Evolutionary conservation across 768 basidiomycete genomes (phyloP), one percentile per base, ranked within the genome.

Genomic region (Leucogyrophana mollusca): DNA sequence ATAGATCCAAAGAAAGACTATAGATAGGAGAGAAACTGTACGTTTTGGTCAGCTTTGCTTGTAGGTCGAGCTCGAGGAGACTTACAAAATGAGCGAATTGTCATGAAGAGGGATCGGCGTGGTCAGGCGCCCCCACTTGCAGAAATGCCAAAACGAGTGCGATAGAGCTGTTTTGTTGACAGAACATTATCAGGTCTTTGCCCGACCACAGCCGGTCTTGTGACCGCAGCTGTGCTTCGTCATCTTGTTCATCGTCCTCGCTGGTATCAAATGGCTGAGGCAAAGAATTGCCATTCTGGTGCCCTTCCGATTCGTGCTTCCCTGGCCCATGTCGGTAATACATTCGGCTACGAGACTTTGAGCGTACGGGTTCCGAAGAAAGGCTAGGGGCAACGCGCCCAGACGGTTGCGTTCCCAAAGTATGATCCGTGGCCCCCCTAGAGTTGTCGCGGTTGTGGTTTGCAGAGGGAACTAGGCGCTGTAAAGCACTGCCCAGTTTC

Each of bases 101-200:
- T 47, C 52, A 67, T 34, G 47, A 50, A 46, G 57, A 58, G 37
- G 57, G 52, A 14, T 57, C 56, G 30, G 61, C 62, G 43, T 66
- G 65, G 49, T 73, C 77, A 36, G 74, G 67, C 32, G 70, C 59
- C 10, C 73, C 74, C 10, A 77, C 74, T 58, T 81, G 78, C 37
- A 89, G 62, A 51, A 77, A 74, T 41, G 83, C 78, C 37, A 95
- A 73, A 45, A 94, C 80, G 25, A 82, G 70, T 3, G 89, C 79
- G 30, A 97, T 82, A 11, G 88, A 76, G 59, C 92, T 93, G 57
- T 96, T 98, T 65, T 96, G 94, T 54, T 83, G 81, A 61, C 92
- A 94, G 24, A 89, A 79, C 56, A 86, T 66, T 59, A 90, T 84
- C 50, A 98, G 67, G 57, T 95, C 94, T 46, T 82, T 81, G n/a